phyloP scores from a whole-genome alignment of 805 yeast species.

The Yamadazyma nakazawae region DNA sequence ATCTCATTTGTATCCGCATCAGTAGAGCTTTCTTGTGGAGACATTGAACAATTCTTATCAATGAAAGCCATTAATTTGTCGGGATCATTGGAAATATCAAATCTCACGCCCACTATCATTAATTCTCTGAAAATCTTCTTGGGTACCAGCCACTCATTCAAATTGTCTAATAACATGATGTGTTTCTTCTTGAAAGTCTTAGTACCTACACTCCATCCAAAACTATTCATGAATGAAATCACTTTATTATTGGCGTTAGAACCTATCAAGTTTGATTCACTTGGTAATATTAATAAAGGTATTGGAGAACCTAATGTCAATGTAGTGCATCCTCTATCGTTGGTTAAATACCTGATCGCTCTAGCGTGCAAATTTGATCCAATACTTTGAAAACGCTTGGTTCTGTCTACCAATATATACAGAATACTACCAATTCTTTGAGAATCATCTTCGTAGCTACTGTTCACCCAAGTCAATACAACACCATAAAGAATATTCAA shows the following conservation, averaged over 20 bases:
- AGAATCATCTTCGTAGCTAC: slow-evolving; percentile 12
- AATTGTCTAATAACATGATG: slow-evolving; percentile 40
- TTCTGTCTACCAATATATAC: slow-evolving; percentile 49
- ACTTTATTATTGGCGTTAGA: slow-evolving; percentile 21
- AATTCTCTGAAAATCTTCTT: slow-evolving; percentile 52
- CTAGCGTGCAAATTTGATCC: slow-evolving; percentile 52
- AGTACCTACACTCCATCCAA: slow-evolving; percentile 39
- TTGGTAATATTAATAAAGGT: slow-evolving; percentile 42
- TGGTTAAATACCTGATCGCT: slow-evolving; percentile 47
- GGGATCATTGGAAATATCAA: slow-evolving; percentile 49
- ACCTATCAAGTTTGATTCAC: slow-evolving; percentile 18
- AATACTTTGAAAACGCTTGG: slow-evolving; percentile 52
- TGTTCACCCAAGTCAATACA: slow-evolving; percentile 50
- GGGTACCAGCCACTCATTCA: slow-evolving; percentile 51
- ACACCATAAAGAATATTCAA: slow-evolving; percentile 54
- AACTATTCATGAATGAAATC: slow-evolving; percentile 31
- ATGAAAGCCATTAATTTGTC: slow-evolving; percentile 42
- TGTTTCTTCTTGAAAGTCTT: slow-evolving; percentile 21
- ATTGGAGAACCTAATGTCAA: slow-evolving; percentile 44
- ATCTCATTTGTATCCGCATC: background rate
- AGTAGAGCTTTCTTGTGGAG: background rate
- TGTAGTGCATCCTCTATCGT: slow-evolving; percentile 39
- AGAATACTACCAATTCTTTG: slow-evolving; percentile 41
- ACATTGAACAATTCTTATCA: slow-evolving; percentile 11
- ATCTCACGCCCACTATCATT: slow-evolving; percentile 54